phyloP scores from a whole-genome alignment of 2,329 filamentous ascomycete species.

The Cercospora sp. region DNA sequence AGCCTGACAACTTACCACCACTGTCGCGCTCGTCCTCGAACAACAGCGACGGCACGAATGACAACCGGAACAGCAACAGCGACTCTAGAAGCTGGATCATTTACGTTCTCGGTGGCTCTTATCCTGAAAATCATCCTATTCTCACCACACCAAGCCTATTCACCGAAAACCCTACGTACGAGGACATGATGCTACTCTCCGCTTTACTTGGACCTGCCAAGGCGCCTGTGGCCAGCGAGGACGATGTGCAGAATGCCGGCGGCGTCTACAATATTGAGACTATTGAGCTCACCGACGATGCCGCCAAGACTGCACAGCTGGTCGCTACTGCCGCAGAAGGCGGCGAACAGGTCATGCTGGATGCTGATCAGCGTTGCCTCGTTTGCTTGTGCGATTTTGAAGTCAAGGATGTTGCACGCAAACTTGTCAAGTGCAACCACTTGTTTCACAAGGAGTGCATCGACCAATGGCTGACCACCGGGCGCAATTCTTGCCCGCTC shows the following conservation, averaged over 20 bases:
- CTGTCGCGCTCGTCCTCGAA: slow-evolving; percentile 35
- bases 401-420: slow-evolving; percentile 59
- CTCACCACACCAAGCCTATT: slow-evolving; percentile 69
- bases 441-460: slow-evolving; percentile 69
- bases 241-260: slow-evolving; percentile 63
- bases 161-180: slow-evolving; percentile 69
- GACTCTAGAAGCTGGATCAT: slow-evolving; percentile 69
- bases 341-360: slow-evolving; percentile 36
- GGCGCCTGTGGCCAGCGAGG: slow-evolving; percentile 65
- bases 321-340: slow-evolving; percentile 38
- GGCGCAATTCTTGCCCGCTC: slow-evolving; percentile 63
- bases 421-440: slow-evolving; percentile 64
- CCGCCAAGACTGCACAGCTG: slow-evolving; percentile 32
- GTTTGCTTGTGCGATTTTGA: slow-evolving; percentile 69
- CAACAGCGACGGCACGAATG: slow-evolving; percentile 35
- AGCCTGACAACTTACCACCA: slow-evolving; percentile 57
- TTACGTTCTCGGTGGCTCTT: slow-evolving; percentile 68
- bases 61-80: slow-evolving; percentile 35
- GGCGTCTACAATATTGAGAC: slow-evolving; percentile 58
- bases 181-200: slow-evolving; percentile 70
- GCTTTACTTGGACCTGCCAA: slow-evolving; percentile 67
- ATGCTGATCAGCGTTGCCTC: slow-evolving; percentile 57
- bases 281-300: slow-evolving; percentile 22
- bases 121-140: slow-evolving; percentile 69
- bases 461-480: slow-evolving; percentile 70